These are phyloP conservation scores for Colletotrichum brevisporum DNA, from an alignment of 2,329 filamentous ascomycete genomes.

Conservation along the genomic window DNA sequence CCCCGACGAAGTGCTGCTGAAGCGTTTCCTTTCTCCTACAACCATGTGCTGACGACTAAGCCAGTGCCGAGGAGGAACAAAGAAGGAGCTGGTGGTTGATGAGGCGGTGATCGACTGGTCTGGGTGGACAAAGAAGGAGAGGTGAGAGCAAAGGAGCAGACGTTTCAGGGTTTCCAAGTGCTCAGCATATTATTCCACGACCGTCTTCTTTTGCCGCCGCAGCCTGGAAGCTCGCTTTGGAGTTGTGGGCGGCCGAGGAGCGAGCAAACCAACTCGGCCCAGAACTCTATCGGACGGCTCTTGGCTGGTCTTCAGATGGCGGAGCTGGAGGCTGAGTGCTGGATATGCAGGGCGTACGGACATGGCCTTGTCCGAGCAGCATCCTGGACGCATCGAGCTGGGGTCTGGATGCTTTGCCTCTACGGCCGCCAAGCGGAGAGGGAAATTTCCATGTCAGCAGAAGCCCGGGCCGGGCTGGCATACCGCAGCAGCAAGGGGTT, in stretches of 20 bases:
- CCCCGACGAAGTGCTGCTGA: too few species aligned
- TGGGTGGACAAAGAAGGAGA: conserved; percentile 27
- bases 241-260: too few species aligned
- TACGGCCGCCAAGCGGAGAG: neutral
- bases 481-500: conserved; percentile 4
- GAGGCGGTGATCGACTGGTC: conserved; percentile 9
- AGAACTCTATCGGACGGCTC: neutral
- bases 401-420: conserved; percentile 1
- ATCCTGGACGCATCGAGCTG: conserved; percentile 16
- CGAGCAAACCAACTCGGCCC: neutral
- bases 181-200: neutral
- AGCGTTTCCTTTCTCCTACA: neutral
- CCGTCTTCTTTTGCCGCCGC: too few species aligned
- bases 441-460: neutral
- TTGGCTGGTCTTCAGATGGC: conserved; percentile 2
- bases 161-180: conserved; percentile 25
- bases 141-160: conserved; percentile 7
- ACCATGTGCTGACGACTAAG: neutral
- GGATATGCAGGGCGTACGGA: neutral
- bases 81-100: conserved; percentile 20
- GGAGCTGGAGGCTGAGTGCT: neutral
- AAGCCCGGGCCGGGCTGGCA: too few species aligned
- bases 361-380: conserved; percentile 9
- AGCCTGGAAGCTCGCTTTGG: too few species aligned
- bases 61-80: conserved; percentile 19